Evolutionary conservation across 2,329 filamentous ascomycete species (phyloP).

Genomic region (Fusarium falciforme): DNA sequence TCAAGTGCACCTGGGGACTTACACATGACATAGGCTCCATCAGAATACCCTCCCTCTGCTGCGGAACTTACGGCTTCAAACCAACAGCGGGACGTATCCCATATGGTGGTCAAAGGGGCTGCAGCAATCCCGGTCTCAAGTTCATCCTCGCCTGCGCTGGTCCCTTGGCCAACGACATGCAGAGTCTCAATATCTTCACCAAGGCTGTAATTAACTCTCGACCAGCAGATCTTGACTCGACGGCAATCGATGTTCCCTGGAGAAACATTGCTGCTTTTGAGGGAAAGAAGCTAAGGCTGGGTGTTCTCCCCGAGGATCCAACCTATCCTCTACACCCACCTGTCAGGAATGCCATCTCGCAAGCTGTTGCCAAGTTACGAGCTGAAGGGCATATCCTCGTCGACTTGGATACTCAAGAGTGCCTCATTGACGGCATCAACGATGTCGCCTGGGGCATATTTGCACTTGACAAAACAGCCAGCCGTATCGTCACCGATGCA

Average conservation of each 20-base stretch:
- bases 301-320: conserved; percentile 11
- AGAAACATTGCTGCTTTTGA: not conserved
- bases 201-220: not conserved
- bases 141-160: conserved; percentile 10
- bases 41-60: conserved; percentile 40
- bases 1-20: not conserved
- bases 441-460: conserved; percentile 17
- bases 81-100: conserved; percentile 16
- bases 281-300: conserved; percentile 3
- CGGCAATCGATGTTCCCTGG: conserved; percentile 18
- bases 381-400: conserved; percentile 11
- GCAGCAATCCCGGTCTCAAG: conserved; percentile 1
- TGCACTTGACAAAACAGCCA: not conserved
- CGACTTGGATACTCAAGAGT: not conserved
- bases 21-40: conserved; percentile 33
- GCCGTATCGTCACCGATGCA: not conserved
- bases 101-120: conserved; percentile 11
- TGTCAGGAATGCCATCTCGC: not conserved
- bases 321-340: conserved; percentile 18
- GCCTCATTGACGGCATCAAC: conserved; percentile 4
- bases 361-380: conserved; percentile 1
- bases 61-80: conserved; percentile 28
- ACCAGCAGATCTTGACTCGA: conserved; percentile 3
- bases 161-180: conserved; percentile 19
- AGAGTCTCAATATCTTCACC: conserved; percentile 8